Percentiles rank a stretch among this genome's conserved stretches.
phyloP scores from a whole-genome alignment of 2,329 filamentous ascomycete genomes.

The Basipetospora chlamydospora region DNA sequence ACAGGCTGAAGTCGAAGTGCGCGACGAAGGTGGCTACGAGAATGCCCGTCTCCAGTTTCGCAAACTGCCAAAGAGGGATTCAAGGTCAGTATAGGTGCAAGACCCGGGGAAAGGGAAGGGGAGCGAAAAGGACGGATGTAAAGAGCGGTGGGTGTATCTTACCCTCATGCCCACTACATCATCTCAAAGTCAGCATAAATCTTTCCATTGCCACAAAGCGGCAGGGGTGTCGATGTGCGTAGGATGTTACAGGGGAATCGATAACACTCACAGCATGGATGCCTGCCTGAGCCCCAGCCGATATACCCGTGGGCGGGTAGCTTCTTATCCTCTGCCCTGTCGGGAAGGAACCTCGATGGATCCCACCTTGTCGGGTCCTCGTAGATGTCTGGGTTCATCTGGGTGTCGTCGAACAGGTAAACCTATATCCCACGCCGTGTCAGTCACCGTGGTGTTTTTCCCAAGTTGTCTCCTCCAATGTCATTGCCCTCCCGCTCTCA shows the following conservation, averaged over 20 bases:
- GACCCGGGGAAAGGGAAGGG: not conserved
- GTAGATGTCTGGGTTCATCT: constrained; percentile 34
- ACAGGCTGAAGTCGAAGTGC: constrained; percentile 29
- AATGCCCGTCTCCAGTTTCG: constrained; percentile 36
- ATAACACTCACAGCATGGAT: constrained; percentile 20
- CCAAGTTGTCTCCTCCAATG: too few species aligned
- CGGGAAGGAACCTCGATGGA: constrained; percentile 30
- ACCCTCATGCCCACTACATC: constrained; percentile 7
- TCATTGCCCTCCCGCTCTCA: too few species aligned
- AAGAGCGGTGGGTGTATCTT: not conserved
- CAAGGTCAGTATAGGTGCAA: not conserved
- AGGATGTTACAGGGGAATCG: too few species aligned
- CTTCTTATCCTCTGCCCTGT: constrained; percentile 28
- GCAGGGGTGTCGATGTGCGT: too few species aligned
- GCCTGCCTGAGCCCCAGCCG: constrained; percentile 21
- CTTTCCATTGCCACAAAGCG: too few species aligned
- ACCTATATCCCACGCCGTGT: constrained; percentile 10
- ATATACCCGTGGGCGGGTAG: constrained; percentile 13
- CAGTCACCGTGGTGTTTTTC: not conserved
- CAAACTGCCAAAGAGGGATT: constrained; percentile 26
- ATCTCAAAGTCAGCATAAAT: too few species aligned
- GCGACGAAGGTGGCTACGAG: constrained; percentile 33
- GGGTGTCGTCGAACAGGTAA: constrained; percentile 31
- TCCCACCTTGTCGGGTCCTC: constrained; percentile 32
- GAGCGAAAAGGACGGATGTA: not conserved